These are phyloP conservation scores for Limtongia smithiae DNA, from an alignment of 805 yeast species.

Conservation along the genomic window DNA sequence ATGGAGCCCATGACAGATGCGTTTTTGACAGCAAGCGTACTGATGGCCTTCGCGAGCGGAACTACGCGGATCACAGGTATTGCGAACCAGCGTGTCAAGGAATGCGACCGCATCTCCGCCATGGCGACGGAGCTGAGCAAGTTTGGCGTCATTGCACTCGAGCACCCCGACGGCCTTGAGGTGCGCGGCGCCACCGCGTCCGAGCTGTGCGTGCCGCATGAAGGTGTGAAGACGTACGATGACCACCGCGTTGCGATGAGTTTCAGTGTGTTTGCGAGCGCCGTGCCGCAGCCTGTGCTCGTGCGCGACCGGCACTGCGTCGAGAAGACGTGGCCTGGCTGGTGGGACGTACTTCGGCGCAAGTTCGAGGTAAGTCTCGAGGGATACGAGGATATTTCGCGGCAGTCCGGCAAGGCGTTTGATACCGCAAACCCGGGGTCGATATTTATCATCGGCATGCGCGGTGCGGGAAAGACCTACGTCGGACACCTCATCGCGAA, in stretches of 20 bases:
- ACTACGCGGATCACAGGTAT: conserved; percentile 83
- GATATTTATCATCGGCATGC: conserved; percentile 70
- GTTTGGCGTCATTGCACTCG: conserved; percentile 83
- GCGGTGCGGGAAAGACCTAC: conserved; percentile 95
- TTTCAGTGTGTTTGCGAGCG: conserved; percentile 80
- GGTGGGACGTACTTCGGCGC: conserved; percentile 93
- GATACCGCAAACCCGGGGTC: conserved; percentile 22
- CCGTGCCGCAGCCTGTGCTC: conserved; percentile 57
- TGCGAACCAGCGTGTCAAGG: conserved; percentile 97
- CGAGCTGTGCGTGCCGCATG: conserved; percentile 53
- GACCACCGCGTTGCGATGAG: conserved; percentile 99
- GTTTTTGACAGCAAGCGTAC: conserved; percentile 91
- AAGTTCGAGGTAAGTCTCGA: conserved; percentile 60
- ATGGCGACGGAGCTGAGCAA: conserved; percentile 86
- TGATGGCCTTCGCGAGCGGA: conserved; percentile 77
- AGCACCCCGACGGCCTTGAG: conserved; percentile 88
- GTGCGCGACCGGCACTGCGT: conserved; percentile 88
- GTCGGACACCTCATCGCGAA: conserved; percentile 75
- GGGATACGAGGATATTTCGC: conserved; percentile 46
- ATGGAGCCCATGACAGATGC: conserved; percentile 99
- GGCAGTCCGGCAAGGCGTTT: conserved; percentile 19
- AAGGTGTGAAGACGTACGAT: conserved; percentile 76
- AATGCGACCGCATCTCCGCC: conserved; percentile 92
- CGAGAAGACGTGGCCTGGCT: conserved; percentile 98
- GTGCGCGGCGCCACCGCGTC: conserved; percentile 59